Base-by-base conservation (phyloP, 2,329 filamentous ascomycete species). In the Penicillium digitatum region DNA sequence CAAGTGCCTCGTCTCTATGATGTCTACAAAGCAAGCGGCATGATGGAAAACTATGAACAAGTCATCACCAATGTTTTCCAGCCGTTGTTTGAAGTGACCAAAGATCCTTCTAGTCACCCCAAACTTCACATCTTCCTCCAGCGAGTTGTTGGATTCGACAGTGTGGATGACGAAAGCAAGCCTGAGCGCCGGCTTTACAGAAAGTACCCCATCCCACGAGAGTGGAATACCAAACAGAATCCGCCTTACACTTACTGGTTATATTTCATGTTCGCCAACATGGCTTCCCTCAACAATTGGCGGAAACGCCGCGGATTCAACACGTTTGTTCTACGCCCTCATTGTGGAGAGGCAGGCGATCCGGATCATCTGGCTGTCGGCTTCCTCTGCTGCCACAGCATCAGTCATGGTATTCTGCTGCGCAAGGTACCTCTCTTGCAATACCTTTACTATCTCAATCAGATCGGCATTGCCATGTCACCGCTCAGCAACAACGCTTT, bases 381-480 rank as follows among this genome's bases (percentile, higher is more conserved):
- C 4, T 86, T 93, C 24, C 80, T 97, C 20, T 96, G 91, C 77
- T 94, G 90, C 65, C 92, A 97, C 74, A 96, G 93, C 70, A 99
- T 99, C 74, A 96, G 90, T 66, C 94, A 99, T 69, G 94, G 94
- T 20, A 82, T 99, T 52, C 78, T 96, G 52, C 82, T 99, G 37
- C 87, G 94, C 59, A 99, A 99, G 71, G 92, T 97, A 3, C 94
- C 94, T 2, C 77, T 99, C 57, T 77, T 99, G 52, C 94, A 99
- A 73, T 99, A 99, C 73, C 85, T 97, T 48, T 99, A 96, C 77
- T 99, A 99, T 67, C 84, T 99, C 20, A 92, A 99, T 69, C 93
- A 97, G 70, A 96, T 99, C 59, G 94, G 94, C 55, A 94, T 99
- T 60, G 94, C 94, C 58, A 99, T 99, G 94, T 97, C 93, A n/a